phyloP scores from a whole-genome alignment of 1,139 yeast species.

The Sugiyamaella castrensis region DNA sequence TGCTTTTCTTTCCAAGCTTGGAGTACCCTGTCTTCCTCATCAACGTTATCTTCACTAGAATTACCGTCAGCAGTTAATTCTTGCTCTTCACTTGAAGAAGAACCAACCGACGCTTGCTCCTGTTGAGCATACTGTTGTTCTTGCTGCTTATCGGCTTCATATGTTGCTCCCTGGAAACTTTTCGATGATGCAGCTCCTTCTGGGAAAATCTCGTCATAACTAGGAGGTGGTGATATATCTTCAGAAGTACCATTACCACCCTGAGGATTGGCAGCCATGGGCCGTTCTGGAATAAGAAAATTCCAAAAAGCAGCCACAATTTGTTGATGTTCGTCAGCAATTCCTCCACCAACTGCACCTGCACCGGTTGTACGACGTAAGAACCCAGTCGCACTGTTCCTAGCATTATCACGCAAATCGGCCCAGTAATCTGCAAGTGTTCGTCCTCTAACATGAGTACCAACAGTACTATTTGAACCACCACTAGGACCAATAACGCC shows the following conservation, averaged over 20 bases:
- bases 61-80: conserved; percentile 17
- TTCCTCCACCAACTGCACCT: not conserved
- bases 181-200: conserved; percentile 45
- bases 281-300: conserved; percentile 10
- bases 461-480: not conserved
- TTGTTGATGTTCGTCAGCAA: not conserved
- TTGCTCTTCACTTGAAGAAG: conserved; percentile 6
- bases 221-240: conserved; percentile 45
- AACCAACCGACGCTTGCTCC: conserved; percentile 10
- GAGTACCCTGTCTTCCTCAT: conserved; percentile 29
- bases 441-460: not conserved
- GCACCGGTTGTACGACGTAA: conserved; percentile 1
- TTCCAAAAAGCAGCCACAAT: conserved; percentile 9
- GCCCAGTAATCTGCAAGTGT: conserved; percentile 17
- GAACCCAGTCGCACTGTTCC: conserved; percentile 13
- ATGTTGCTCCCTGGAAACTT: conserved; percentile 34
- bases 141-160: conserved; percentile 20
- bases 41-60: conserved; percentile 16
- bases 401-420: conserved; percentile 19
- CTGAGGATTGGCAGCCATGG: conserved; percentile 3
- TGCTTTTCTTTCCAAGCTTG: conserved; percentile 31
- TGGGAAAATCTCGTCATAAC: conserved; percentile 81
- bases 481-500: not conserved
- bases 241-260: conserved; percentile 6
- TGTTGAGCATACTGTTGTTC: conserved; percentile 1